Conservation (phyloP, 2,329 filamentous ascomycete genomes). For the Lachnellula cervina region DNA sequence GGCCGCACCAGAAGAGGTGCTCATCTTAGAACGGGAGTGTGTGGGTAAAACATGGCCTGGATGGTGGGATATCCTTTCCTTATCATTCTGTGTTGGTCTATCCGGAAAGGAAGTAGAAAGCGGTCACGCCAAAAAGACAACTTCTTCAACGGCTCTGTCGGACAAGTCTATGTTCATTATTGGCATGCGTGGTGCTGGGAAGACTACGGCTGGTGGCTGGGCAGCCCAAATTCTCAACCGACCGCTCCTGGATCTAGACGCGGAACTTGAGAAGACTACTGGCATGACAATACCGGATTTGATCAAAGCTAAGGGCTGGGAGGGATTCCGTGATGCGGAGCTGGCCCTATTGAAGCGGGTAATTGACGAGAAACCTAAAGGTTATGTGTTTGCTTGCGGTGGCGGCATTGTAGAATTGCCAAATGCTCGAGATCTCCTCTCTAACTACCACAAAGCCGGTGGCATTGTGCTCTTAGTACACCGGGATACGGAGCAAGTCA, state of each 20-base stretch:
- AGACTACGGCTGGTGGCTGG: conserved; percentile 90
- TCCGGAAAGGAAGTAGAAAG: conserved; percentile 56
- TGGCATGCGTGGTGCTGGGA: conserved; percentile 94
- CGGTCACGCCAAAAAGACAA: conserved; percentile 34
- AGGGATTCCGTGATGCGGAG: conserved; percentile 78
- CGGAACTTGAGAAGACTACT: conserved; percentile 71
- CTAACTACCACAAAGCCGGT: conserved; percentile 66
- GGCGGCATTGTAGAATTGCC: conserved; percentile 87
- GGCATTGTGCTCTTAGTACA: conserved; percentile 86
- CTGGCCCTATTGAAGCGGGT: conserved; percentile 67
- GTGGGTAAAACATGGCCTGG: conserved; percentile 98
- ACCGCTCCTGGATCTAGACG: conserved; percentile 81
- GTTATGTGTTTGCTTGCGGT: conserved; percentile 86
- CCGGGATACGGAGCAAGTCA: conserved; percentile 79
- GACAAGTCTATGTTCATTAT: conserved; percentile 83
- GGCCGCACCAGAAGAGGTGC: conserved; percentile 62
- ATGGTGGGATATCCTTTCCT: conserved; percentile 89
- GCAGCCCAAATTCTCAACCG: conserved; percentile 70
- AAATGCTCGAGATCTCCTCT: conserved; percentile 71
- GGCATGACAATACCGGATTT: conserved; percentile 81
- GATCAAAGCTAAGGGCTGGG: conserved; percentile 75
- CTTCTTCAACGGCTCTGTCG: conserved; percentile 35
- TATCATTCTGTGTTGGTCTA: conserved; percentile 71
- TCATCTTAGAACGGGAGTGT: conserved; percentile 87
- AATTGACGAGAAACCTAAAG: conserved; percentile 67